These are phyloP conservation scores for Aspergillus cristatus DNA, from an alignment of 495 filamentous ascomycete genomes.

Conservation along the genomic window DNA sequence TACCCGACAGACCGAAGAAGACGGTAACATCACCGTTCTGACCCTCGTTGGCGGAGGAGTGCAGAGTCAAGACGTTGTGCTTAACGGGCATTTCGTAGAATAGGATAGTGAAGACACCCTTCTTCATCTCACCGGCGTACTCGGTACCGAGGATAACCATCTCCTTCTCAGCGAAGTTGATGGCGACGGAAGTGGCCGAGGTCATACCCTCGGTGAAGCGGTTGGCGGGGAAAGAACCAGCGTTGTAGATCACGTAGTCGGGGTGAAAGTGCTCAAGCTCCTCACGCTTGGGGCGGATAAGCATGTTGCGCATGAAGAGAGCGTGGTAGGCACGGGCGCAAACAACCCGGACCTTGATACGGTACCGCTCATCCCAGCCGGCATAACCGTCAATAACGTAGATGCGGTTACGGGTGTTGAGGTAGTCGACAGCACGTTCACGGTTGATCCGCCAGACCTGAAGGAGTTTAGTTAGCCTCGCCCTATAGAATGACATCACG, in stretches of 20 bases:
- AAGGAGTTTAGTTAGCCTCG: constrained; percentile 9
- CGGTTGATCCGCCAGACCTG: constrained; percentile 99
- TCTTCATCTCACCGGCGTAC: constrained; percentile 99
- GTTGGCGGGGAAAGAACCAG: constrained; percentile 96
- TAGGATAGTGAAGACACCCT: constrained; percentile 97
- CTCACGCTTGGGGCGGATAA: constrained; percentile 82
- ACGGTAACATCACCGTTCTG: constrained; percentile 86
- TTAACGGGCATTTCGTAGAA: constrained; percentile 99
- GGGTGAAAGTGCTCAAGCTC: constrained; percentile 96
- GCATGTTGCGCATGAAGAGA: constrained; percentile 99
- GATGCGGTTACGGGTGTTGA: constrained; percentile 97
- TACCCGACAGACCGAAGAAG: constrained; percentile 98
- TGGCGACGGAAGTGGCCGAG: constrained; percentile 77
- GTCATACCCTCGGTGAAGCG: constrained; percentile 98
- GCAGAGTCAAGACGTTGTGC: constrained; percentile 96
- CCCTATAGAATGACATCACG: constrained; percentile 29
- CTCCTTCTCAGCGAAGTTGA: constrained; percentile 86
- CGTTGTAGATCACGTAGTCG: constrained; percentile 99
- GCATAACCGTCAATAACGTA: constrained; percentile 97
- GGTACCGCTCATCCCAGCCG: constrained; percentile 97
- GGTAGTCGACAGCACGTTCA: constrained; percentile 95
- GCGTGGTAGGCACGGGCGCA: constrained; percentile 99
- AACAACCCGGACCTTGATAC: constrained; percentile 94
- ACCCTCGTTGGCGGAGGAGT: constrained; percentile 90
- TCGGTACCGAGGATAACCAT: constrained; percentile 99